Base-by-base conservation (phyloP, 306 rosid genomes). In the Astragalus membranaceus region DNA sequence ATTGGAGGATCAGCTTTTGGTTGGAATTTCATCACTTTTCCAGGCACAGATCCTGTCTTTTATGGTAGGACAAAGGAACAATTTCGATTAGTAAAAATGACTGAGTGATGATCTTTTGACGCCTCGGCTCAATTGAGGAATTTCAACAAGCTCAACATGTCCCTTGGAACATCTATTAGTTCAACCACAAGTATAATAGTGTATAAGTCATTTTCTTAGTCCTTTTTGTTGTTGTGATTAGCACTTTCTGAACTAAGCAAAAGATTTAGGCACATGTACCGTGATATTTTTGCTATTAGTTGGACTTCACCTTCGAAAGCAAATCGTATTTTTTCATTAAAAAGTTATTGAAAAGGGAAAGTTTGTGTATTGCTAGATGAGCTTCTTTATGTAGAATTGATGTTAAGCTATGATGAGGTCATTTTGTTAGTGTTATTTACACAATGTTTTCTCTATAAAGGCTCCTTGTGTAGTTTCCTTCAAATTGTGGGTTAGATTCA, bases 1-100 rank as follows among this genome's bases (percentile, higher is more conserved):
- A 89, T 92, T 65, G 98, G 98, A 29, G 98, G 98, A 62, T 92
- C 98, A 9, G 98, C 93, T 47, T 86, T 90, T 14, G 98, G 96
- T 36, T 92, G 96, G 96, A 92, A 92, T 48, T 92, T 92, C 64
- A 78, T 92, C 62, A 85, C 90, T 59, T 85, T 61, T 73, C 14
- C 78, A n/a, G 79, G 87, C 55, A 33, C 53, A 2, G 83, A 84
- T 10, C 79, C 96, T 8, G 88, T 82, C 72, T 92, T 88, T 65
- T 88, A 73, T 72, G 96, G 98, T 44, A 70, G 72, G 54, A 82
- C 96, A 5, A 92, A 92, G 81, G 93, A 90, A 67, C 47, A 82
- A 39, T 92, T 75, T 59, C 87, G 93, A 77, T 55, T 61, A 14
- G 70, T 12, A 30, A 39, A 78, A 74, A 57, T 33, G 37, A 32